A percentile compares a stretch with the other conserved stretches of the same genome.
Conservation (phyloP, 805 yeast species). For the Wickerhamiella hasegawae region DNA sequence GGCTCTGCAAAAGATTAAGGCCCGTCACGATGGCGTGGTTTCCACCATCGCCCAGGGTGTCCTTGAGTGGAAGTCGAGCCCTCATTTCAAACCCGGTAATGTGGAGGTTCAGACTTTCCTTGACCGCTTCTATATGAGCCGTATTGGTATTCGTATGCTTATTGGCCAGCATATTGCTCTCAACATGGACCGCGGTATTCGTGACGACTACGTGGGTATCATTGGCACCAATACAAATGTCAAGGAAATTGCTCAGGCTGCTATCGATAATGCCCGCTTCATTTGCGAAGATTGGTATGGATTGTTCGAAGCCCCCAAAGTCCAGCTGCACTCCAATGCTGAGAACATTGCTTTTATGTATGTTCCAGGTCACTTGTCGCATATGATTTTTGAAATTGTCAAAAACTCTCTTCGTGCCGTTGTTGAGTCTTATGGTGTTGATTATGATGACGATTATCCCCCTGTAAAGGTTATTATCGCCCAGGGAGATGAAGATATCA, state of each 20-base stretch:
- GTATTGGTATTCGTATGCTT: slow-evolving; percentile 85
- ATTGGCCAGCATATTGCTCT: slow-evolving; percentile 90
- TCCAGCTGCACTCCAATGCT: slow-evolving; percentile 58
- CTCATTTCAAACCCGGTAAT: slow-evolving; percentile 36
- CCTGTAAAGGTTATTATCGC: slow-evolving; percentile 77
- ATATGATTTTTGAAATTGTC: slow-evolving; percentile 77
- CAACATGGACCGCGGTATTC: slow-evolving; percentile 42
- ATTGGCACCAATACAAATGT: slow-evolving; percentile 76
- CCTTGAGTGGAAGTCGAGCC: slow-evolving; percentile 63
- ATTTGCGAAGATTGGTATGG: slow-evolving; percentile 88
- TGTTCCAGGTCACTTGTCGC: slow-evolving; percentile 85
- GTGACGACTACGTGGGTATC: slow-evolving; percentile 69
- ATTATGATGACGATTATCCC: slow-evolving; percentile 51
- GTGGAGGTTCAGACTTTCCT: slow-evolving; percentile 63
- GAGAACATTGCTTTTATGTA: slow-evolving; percentile 65
- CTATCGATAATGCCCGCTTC: slow-evolving; percentile 77
- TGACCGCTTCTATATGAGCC: slow-evolving; percentile 76
- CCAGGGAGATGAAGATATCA: slow-evolving; percentile 80
- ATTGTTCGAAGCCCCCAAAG: slow-evolving; percentile 70
- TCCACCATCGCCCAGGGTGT: slow-evolving; percentile 88
- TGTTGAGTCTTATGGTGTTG: slow-evolving; percentile 58
- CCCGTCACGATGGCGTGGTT: slow-evolving; percentile 83
- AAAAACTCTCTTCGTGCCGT: slow-evolving; percentile 82
- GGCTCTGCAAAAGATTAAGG: slow-evolving; percentile 53
- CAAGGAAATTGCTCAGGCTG: slow-evolving; percentile 69